Conservation (phyloP, 768 basidiomycete genomes). For the Exidia glandulosa region DNA sequence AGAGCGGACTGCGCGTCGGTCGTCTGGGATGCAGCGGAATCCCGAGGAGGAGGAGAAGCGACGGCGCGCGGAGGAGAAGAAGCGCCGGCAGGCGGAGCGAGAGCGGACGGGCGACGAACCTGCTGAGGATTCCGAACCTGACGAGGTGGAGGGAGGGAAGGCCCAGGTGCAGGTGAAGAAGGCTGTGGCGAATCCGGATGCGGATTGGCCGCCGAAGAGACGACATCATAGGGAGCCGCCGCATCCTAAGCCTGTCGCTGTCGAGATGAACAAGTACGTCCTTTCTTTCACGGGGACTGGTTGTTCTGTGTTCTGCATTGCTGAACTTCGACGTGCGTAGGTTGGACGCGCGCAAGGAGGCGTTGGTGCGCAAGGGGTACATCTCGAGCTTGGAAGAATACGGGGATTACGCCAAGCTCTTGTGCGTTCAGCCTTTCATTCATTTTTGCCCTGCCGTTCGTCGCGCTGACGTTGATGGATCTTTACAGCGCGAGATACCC, state of each 20-base stretch:
- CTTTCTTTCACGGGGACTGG: not conserved
- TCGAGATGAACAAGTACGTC: not conserved
- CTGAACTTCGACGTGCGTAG: not conserved
- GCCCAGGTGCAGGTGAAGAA: conserved; percentile 8
- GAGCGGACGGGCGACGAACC: not conserved
- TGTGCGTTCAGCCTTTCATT: not conserved
- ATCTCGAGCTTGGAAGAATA: not conserved
- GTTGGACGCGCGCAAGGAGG: not conserved
- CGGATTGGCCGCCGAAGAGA: conserved; percentile 56
- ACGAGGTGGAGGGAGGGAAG: conserved; percentile 6
- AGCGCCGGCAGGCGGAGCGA: conserved; percentile 4
- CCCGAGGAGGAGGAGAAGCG: conserved; percentile 12
- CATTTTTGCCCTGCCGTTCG: not conserved
- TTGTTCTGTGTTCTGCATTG: not conserved
- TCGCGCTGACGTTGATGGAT: not conserved
- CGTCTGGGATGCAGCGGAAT: not conserved
- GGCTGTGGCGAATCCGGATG: conserved; percentile 18
- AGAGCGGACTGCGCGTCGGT: conserved; percentile 3
- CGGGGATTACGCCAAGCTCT: not conserved
- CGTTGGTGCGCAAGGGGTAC: not conserved
- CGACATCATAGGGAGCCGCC: conserved; percentile 32
- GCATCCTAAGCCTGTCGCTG: not conserved
- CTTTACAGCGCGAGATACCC: not conserved
- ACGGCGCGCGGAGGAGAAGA: conserved; percentile 10
- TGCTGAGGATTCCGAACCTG: not conserved